Evolutionary conservation across 2,329 filamentous ascomycete genomes (phyloP), one percentile per base, ranked within the genome.

Genomic region (Lecanicillium sp.): DNA sequence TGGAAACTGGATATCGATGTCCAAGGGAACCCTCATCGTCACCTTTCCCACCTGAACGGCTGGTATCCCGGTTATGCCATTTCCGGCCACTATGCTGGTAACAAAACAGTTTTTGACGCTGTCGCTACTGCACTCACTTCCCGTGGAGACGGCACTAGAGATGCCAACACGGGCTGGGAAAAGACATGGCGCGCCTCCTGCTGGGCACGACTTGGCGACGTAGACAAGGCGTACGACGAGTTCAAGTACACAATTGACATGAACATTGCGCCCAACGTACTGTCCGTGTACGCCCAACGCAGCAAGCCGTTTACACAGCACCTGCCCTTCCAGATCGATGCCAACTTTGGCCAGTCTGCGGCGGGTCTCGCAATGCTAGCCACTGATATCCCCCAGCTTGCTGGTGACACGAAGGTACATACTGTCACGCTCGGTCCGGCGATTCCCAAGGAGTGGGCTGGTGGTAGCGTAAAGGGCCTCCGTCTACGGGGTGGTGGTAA

Each of bases 111-210:
- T 20, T 68, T 70, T 30, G 49, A 60, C 2, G 75, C 75, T 1
- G 64, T 80, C 1, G 58, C 57, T 5, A 68, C 67, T 1, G 72
- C 71, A 0, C 65, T 81, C 0, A 56, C 65, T 8, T 63, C 67
- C 1, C 70, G 76, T 8, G 76, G 75, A 0, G 55, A 61, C 2
- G 74, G 75, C 2, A 70, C 69, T 20, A 66, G 59, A 0, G 75
- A 80, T 43, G 67, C 72, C 1, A 75, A 81, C 52, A 67, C 76
- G 0, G 77, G 77, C 0, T 81, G 77, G 78, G 74, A 68, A 15
- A 81, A 81, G 51, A 71, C 79, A 1, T 80, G 77, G 77, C 70
- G 78, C 0, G 60, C 70, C 0, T 75, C 77, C 0, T 78, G 74
- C 58, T 81, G 77, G 76, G 75, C 75, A 0, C 60, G 73, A 0